A percentile compares a stretch with the other conserved stretches of the same genome.
Conservation (phyloP, 1,284 basidiomycete species). For the Leccinum pachyderme region DNA sequence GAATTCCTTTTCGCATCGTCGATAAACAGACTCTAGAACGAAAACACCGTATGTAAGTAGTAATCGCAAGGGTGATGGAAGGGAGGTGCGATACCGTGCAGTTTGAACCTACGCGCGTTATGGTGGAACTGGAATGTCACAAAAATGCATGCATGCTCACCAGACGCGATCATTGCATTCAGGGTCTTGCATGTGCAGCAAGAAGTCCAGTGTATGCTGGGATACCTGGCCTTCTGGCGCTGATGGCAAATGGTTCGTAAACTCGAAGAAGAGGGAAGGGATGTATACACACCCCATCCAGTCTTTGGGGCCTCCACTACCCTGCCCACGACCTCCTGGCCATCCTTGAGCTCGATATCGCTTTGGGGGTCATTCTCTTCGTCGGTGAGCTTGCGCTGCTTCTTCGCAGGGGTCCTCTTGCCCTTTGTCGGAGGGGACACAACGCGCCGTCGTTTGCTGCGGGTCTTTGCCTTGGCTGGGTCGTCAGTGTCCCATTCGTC, state of each 20-base stretch:
- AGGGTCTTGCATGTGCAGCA: conserved; percentile 69
- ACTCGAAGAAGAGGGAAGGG: background rate
- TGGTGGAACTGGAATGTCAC: background rate
- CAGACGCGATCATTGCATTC: conserved; percentile 86
- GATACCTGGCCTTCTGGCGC: conserved; percentile 87
- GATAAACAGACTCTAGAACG: conserved; percentile 72
- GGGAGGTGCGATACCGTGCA: conserved; percentile 50
- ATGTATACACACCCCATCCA: conserved; percentile 62
- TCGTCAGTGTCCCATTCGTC: conserved; percentile 37
- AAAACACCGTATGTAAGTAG: conserved; percentile 8
- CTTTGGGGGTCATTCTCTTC: conserved; percentile 34
- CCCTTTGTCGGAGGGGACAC: conserved; percentile 10
- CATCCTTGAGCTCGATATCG: conserved; percentile 55
- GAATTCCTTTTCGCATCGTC: conserved; percentile 85
- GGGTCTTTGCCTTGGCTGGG: background rate
- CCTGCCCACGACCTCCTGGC: conserved; percentile 66
- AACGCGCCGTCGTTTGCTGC: conserved; percentile 11
- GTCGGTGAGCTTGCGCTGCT: conserved; percentile 19
- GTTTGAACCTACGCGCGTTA: conserved; percentile 59
- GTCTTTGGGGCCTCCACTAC: conserved; percentile 76
- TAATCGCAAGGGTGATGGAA: background rate
- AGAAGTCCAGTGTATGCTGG: conserved; percentile 78
- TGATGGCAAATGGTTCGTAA: conserved; percentile 29
- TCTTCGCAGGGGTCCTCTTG: conserved; percentile 17
- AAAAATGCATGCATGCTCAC: conserved; percentile 36